Evolutionary conservation across 768 basidiomycete genomes (phyloP).

Genomic region (Russula sp.): DNA sequence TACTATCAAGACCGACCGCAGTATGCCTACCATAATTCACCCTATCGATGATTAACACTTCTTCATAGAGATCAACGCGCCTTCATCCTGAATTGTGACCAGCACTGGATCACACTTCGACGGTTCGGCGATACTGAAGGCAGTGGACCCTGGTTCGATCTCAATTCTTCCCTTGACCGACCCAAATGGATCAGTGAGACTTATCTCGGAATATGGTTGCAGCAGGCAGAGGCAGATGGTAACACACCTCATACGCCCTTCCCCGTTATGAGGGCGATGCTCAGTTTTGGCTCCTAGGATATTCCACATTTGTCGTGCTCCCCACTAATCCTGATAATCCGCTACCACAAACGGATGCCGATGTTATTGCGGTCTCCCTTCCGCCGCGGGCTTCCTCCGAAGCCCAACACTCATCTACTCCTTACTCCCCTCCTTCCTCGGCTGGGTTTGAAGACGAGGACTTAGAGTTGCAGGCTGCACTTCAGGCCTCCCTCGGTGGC

Average conservation of each 20-base stretch:
- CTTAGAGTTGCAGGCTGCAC: constrained; percentile 79
- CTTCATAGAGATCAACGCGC: constrained; percentile 67
- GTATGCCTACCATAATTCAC: constrained; percentile 44
- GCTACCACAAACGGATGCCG: constrained; percentile 65
- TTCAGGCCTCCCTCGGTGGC: constrained; percentile 72
- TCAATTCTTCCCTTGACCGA: constrained; percentile 66
- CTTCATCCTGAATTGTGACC: constrained; percentile 81
- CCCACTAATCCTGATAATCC: constrained; percentile 57
- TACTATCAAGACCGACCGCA: constrained; percentile 73
- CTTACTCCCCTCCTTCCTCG: constrained; percentile 8
- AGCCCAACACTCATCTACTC: constrained; percentile 23
- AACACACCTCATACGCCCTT: constrained; percentile 28
- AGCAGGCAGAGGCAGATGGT: constrained; percentile 87
- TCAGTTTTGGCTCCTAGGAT: constrained; percentile 49
- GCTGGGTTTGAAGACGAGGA: constrained; percentile 75
- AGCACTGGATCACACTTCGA: constrained; percentile 88
- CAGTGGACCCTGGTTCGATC: constrained; percentile 81
- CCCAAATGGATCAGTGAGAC: constrained; percentile 84
- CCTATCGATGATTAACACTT: constrained; percentile 22
- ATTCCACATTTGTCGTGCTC: constrained; percentile 75
- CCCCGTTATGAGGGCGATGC: not conserved
- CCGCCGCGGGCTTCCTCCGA: constrained; percentile 49
- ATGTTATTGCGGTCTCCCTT: constrained; percentile 63
- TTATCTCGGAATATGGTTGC: constrained; percentile 81
- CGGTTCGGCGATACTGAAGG: constrained; percentile 64